Percentiles rank a stretch among this genome's conserved stretches.
These are phyloP conservation scores for Xylaria intraflava DNA, from an alignment of 495 filamentous ascomycete species.

Conservation along the genomic window DNA sequence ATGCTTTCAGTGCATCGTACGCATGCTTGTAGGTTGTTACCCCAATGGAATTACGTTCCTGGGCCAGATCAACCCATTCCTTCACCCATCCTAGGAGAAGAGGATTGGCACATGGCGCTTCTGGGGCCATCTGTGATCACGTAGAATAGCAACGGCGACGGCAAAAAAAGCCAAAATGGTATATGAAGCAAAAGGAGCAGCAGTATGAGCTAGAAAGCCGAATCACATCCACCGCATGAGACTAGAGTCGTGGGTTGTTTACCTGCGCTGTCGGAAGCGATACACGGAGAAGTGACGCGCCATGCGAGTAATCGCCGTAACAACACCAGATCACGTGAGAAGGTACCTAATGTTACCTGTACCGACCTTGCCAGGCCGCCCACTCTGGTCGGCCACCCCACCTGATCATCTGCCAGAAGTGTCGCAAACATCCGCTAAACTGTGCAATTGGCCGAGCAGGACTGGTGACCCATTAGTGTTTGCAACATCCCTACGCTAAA, in stretches of 20 bases:
- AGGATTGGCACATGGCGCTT: slow-evolving; percentile 57
- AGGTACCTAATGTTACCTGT: too few relatives aligned
- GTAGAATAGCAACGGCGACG: neutral
- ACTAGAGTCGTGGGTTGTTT: neutral
- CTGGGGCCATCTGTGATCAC: slow-evolving; percentile 13
- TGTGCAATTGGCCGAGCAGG: too few relatives aligned
- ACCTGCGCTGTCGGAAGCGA: neutral
- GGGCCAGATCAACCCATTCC: slow-evolving; percentile 72
- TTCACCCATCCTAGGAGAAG: slow-evolving; percentile 69
- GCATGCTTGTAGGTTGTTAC: slow-evolving; percentile 70
- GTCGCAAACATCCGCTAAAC: too few relatives aligned
- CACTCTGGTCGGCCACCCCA: too few relatives aligned
- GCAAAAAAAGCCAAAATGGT: slow-evolving; percentile 1
- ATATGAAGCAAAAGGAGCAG: neutral
- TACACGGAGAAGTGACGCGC: too few relatives aligned
- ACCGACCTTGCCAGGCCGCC: too few relatives aligned
- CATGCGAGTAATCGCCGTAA: too few relatives aligned
- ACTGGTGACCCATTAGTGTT: too few relatives aligned
- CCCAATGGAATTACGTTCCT: slow-evolving; percentile 65
- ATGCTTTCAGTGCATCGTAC: slow-evolving; percentile 73
- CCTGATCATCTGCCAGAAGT: too few relatives aligned
- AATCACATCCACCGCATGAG: neutral
- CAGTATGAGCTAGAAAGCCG: neutral
- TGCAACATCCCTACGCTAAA: too few relatives aligned
- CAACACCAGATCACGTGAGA: too few relatives aligned